Conservation (phyloP, 805 yeast species). For the Candida boleticola region DNA sequence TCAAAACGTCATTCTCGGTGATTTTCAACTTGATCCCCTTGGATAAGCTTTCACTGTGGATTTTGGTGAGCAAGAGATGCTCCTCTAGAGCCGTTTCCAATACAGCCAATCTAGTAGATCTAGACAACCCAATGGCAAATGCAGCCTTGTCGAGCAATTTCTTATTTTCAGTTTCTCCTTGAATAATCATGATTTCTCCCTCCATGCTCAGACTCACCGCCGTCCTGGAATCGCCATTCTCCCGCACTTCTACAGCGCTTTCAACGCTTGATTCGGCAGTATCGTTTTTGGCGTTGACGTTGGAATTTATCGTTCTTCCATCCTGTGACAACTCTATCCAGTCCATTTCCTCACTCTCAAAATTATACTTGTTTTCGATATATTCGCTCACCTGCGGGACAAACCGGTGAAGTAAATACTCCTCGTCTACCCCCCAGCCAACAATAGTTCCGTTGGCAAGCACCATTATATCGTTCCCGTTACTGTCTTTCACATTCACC, state of each 20-base stretch:
- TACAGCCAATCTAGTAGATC: constrained; percentile 83
- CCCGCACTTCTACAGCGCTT: background rate
- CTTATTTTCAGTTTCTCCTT: constrained; percentile 44
- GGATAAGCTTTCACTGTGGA: constrained; percentile 64
- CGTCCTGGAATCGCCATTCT: constrained; percentile 11
- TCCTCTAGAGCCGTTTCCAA: constrained; percentile 71
- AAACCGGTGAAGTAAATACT: constrained; percentile 42
- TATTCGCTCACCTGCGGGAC: constrained; percentile 53
- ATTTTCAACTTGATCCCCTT: constrained; percentile 48
- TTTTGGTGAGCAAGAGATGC: constrained; percentile 61
- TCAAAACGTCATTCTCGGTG: constrained; percentile 59
- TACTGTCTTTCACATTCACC: constrained; percentile 46
- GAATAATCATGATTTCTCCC: constrained; percentile 72
- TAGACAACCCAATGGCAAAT: constrained; percentile 80
- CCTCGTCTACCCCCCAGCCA: constrained; percentile 78
- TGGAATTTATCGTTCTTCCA: constrained; percentile 69
- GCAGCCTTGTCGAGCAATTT: constrained; percentile 77
- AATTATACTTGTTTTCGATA: constrained; percentile 36
- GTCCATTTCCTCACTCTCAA: constrained; percentile 88
- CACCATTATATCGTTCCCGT: constrained; percentile 54
- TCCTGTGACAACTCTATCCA: constrained; percentile 62
- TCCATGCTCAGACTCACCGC: constrained; percentile 43
- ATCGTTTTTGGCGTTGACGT: constrained; percentile 41
- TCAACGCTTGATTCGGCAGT: background rate
- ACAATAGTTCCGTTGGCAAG: constrained; percentile 77